These are phyloP conservation scores for Tulasnella sp. DNA, from an alignment of 768 basidiomycete species.

Conservation along the genomic window DNA sequence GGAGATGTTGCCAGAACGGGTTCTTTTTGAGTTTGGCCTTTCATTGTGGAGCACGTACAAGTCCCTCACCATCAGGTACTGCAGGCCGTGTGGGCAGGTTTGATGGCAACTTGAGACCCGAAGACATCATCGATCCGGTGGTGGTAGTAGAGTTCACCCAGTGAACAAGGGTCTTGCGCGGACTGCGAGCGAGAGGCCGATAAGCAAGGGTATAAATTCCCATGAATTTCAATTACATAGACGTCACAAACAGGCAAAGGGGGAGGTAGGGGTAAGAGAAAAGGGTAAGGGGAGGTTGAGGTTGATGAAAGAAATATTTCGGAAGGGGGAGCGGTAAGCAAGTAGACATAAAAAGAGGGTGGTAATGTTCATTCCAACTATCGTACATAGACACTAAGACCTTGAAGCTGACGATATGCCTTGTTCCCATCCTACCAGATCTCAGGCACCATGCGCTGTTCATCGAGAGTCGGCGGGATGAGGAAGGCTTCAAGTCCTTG, in stretches of 20 bases:
- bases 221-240: constrained; percentile 16
- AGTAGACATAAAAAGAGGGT: constrained; percentile 12
- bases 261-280: background rate
- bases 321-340: constrained; percentile 1
- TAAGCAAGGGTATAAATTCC: constrained; percentile 15
- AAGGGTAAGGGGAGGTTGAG: background rate
- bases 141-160: constrained; percentile 11
- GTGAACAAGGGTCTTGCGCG: constrained; percentile 1
- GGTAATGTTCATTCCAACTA: background rate
- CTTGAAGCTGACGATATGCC: background rate
- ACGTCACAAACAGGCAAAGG: background rate
- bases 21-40: constrained; percentile 5
- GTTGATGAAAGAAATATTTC: background rate
- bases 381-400: constrained; percentile 10
- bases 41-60: background rate
- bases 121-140: background rate
- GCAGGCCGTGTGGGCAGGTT: constrained; percentile 9
- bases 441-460: constrained; percentile 51
- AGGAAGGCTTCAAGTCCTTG: constrained; percentile 84
- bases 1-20: background rate
- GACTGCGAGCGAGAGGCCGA: background rate
- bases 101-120: background rate
- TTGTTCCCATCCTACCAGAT: constrained; percentile 57
- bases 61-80: constrained; percentile 16
- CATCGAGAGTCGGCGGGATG: constrained; percentile 62